These are phyloP conservation scores for Pilasporangium apinafurcum DNA, from an alignment of 352 stramenopile species.

Conservation along the genomic window DNA sequence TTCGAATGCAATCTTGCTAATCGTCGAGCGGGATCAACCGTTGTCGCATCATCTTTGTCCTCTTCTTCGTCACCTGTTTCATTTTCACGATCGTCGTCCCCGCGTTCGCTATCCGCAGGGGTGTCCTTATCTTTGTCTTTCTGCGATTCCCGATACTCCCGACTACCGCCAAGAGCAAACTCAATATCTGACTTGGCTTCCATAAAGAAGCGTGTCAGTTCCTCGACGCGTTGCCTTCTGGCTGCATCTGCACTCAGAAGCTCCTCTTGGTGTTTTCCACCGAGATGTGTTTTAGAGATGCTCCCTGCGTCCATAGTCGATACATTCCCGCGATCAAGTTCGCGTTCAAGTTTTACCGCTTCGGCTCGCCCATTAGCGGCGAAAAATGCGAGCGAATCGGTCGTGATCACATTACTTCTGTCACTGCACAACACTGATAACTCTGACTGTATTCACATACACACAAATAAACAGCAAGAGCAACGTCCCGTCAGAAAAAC, in stretches of 20 bases:
- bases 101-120: constrained; percentile 43
- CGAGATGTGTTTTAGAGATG: constrained; percentile 7
- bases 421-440: constrained; percentile 66
- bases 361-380: constrained; percentile 48
- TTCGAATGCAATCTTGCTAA: constrained; percentile 40
- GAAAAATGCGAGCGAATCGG: constrained; percentile 71
- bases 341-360: constrained; percentile 66
- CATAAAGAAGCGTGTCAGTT: constrained; percentile 87
- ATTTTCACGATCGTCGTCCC: constrained; percentile 58
- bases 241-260: constrained; percentile 70
- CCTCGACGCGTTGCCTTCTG: constrained; percentile 74
- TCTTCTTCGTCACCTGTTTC: constrained; percentile 56
- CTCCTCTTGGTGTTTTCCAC: constrained; percentile 45
- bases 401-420: constrained; percentile 64
- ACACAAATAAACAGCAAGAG: not conserved
- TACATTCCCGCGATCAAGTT: constrained; percentile 30
- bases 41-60: constrained; percentile 28
- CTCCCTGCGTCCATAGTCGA: no score
- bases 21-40: constrained; percentile 47
- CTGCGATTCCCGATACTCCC: constrained; percentile 58
- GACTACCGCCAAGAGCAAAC: constrained; percentile 67
- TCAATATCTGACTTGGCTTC: constrained; percentile 88
- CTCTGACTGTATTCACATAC: constrained; percentile 26
- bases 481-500: not conserved
- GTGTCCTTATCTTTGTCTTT: constrained; percentile 73